Conservation (phyloP, 2,329 filamentous ascomycete genomes). For the Ophiostoma novo-ulmi region DNA sequence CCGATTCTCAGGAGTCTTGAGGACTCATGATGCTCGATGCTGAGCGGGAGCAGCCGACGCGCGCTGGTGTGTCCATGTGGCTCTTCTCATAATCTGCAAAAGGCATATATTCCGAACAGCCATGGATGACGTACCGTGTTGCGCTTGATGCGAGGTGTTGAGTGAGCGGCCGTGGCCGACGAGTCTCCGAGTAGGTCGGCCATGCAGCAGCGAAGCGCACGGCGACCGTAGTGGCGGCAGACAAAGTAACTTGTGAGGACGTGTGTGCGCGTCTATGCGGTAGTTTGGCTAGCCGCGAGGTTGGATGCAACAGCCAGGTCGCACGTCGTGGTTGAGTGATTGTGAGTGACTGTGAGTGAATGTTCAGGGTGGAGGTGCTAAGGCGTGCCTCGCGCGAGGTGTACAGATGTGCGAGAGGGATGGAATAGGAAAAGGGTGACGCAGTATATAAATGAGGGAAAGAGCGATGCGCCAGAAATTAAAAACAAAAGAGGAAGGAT, state of each 20-base stretch:
- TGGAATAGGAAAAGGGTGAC: background rate
- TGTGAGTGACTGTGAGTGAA: background rate
- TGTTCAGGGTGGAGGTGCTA: background rate
- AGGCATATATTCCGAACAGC: background rate
- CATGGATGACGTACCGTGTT: constrained; percentile 26
- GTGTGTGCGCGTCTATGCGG: background rate
- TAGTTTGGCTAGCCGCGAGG: background rate
- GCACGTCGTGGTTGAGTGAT: background rate
- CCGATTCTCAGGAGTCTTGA: background rate
- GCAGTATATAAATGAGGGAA: background rate
- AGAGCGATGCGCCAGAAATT: background rate
- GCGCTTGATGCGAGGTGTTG: constrained; percentile 28
- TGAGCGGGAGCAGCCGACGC: background rate
- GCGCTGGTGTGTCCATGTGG: background rate
- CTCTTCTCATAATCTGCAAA: background rate
- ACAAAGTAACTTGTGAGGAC: background rate
- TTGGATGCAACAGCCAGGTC: background rate
- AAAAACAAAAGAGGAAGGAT: background rate
- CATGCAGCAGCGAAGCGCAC: constrained; percentile 21
- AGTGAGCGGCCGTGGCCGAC: constrained; percentile 21
- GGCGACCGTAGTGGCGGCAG: background rate
- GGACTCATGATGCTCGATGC: background rate
- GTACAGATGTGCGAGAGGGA: background rate
- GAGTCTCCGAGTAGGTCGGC: constrained; percentile 22
- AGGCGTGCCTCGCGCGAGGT: background rate